Percentiles rank a stretch among this genome's conserved stretches.
These are phyloP conservation scores for Neonectria punicea DNA, from an alignment of 2,329 filamentous ascomycete species.

Conservation along the genomic window DNA sequence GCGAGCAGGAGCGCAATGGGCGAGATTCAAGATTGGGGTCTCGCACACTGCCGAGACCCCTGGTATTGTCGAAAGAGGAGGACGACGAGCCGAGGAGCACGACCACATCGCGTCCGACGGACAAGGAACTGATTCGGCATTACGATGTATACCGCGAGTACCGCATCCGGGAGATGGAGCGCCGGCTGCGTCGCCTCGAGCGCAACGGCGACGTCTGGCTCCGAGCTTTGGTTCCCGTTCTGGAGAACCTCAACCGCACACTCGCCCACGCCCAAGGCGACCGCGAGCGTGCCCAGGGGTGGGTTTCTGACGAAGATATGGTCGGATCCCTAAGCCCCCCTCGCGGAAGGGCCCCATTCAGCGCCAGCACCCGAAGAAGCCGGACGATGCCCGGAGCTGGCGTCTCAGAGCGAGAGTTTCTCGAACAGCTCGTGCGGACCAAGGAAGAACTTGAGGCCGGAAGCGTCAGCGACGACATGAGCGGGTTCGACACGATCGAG, in stretches of 20 bases:
- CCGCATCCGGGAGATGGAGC: conserved; percentile 59
- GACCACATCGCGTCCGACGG: conserved; percentile 27
- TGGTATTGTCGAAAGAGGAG: conserved; percentile 37
- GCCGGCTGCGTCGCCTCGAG: conserved; percentile 58
- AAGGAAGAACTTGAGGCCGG: conserved; percentile 39
- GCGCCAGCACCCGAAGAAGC: conserved; percentile 25
- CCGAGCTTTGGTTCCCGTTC: conserved; percentile 55
- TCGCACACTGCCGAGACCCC: conserved; percentile 34
- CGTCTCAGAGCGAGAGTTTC: conserved; percentile 44
- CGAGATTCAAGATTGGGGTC: conserved; percentile 36
- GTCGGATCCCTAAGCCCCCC: conserved; percentile 20
- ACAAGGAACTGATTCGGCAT: conserved; percentile 50
- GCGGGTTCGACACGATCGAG: conserved; percentile 54
- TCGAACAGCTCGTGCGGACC: conserved; percentile 44
- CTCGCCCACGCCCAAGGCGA: conserved; percentile 40
- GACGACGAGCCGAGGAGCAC: conserved; percentile 34
- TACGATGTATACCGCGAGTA: conserved; percentile 56
- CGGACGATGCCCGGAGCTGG: conserved; percentile 39
- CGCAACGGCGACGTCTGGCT: conserved; percentile 58
- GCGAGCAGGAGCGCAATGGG: conserved; percentile 42
- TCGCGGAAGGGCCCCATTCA: conserved; percentile 22
- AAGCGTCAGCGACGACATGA: conserved; percentile 44
- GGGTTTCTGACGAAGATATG: conserved; percentile 48
- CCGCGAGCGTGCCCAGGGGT: conserved; percentile 38
- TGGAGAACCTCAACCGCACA: conserved; percentile 56